Evolutionary conservation across 306 rosid genomes (phyloP).

Genomic region (Sindora glabra): DNA sequence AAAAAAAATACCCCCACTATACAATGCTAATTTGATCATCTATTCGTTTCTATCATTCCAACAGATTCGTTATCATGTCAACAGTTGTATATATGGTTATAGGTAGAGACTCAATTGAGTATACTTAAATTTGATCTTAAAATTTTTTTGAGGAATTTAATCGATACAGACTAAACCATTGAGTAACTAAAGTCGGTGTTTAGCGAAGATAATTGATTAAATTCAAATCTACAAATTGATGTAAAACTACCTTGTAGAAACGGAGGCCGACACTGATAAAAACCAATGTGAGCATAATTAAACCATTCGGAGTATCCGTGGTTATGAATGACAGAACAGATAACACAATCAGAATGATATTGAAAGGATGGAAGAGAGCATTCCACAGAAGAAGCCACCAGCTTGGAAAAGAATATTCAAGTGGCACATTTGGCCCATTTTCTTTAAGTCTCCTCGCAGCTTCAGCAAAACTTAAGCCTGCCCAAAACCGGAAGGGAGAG

Average conservation of each 20-base stretch:
- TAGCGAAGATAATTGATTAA: neutral
- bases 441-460: slow-evolving; percentile 67
- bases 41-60: too few species aligned
- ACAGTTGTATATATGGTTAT: too few species aligned
- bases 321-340: slow-evolving; percentile 59
- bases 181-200: too few species aligned
- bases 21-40: too few species aligned
- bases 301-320: slow-evolving; percentile 53
- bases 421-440: slow-evolving; percentile 69
- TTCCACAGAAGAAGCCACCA: slow-evolving; percentile 78
- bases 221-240: neutral
- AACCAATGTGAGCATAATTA: slow-evolving; percentile 66
- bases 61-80: too few species aligned
- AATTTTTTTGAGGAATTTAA: too few species aligned
- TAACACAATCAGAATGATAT: slow-evolving; percentile 60
- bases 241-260: slow-evolving; percentile 57
- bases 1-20: too few species aligned
- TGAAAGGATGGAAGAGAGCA: slow-evolving; percentile 76
- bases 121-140: too few species aligned
- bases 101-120: too few species aligned
- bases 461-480: slow-evolving; percentile 77
- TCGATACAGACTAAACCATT: too few species aligned
- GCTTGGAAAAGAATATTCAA: slow-evolving; percentile 48
- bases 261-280: slow-evolving; percentile 69
- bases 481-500: slow-evolving; percentile 12